A percentile compares a stretch with the other conserved stretches of the same genome.
phyloP scores from a whole-genome alignment of 2,329 filamentous ascomycete genomes.

The Colletotrichum godetiae region DNA sequence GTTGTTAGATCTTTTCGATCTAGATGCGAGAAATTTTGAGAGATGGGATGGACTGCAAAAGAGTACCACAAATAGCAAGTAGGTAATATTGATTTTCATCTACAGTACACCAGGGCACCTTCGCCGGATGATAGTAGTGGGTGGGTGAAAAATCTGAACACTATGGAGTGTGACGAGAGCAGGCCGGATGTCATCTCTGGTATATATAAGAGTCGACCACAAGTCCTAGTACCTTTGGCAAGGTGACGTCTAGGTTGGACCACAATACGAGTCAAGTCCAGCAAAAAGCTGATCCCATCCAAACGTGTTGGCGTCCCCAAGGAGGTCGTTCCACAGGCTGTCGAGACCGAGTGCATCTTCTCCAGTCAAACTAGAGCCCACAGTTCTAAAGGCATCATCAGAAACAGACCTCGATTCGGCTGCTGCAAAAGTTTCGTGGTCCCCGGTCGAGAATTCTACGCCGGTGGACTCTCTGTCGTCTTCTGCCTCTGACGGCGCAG shows the following conservation, averaged over 20 bases:
- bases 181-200: too few relatives aligned
- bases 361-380: background rate
- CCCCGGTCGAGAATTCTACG: background rate
- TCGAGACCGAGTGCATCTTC: conserved; percentile 22
- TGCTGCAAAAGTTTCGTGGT: background rate
- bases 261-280: conserved; percentile 39
- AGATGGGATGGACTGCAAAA: conserved; percentile 47
- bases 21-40: conserved; percentile 54
- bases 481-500: background rate
- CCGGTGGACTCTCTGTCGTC: background rate
- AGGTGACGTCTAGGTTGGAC: background rate
- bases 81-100: background rate
- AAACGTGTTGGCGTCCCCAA: conserved; percentile 32
- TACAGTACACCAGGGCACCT: too few relatives aligned
- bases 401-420: background rate
- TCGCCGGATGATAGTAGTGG: too few relatives aligned
- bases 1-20: conserved; percentile 56
- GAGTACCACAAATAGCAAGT: background rate
- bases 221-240: background rate
- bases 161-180: too few relatives aligned
- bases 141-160: too few relatives aligned
- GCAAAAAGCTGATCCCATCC: conserved; percentile 41
- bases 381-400: background rate
- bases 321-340: conserved; percentile 37
- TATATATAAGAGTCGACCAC: too few relatives aligned